Conservation (phyloP, 768 basidiomycete genomes). For the Mycena galopus region DNA sequence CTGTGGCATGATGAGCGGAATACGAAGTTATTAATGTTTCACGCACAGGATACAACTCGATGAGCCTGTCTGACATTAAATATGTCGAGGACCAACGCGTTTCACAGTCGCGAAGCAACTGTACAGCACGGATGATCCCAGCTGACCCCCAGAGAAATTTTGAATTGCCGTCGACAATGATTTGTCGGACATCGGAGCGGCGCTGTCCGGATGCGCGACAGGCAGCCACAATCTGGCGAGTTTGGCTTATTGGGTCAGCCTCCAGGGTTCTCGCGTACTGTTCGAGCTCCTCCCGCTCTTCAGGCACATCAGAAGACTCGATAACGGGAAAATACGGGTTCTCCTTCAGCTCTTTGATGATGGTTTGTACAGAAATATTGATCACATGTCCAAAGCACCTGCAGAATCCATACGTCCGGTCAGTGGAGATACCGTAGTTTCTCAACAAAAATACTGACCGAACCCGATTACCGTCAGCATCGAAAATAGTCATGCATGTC, state of each 20-base stretch:
- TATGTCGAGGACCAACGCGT: conserved; percentile 52
- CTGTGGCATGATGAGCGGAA: conserved; percentile 33
- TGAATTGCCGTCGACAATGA: conserved; percentile 44
- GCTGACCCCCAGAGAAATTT: conserved; percentile 26
- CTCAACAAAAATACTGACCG: conserved; percentile 11
- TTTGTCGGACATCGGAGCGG: conserved; percentile 40
- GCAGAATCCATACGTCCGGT: too few relatives aligned
- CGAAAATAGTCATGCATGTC: conserved; percentile 25
- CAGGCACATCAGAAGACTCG: conserved; percentile 4
- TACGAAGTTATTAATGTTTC: not conserved
- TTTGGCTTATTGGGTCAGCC: conserved; percentile 41
- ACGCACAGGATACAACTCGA: conserved; percentile 46
- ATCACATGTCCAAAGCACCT: conserved; percentile 48
- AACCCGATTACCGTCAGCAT: conserved; percentile 39
- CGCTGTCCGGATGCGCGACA: conserved; percentile 49
- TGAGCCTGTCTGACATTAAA: conserved; percentile 50
- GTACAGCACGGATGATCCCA: conserved; percentile 34
- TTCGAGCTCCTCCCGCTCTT: not conserved
- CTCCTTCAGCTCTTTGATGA: conserved; percentile 32
- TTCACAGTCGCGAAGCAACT: conserved; percentile 49
- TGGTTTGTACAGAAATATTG: conserved; percentile 42
- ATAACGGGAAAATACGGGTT: conserved; percentile 24
- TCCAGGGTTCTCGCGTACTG: conserved; percentile 40
- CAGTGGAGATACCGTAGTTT: not conserved
- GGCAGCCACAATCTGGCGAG: conserved; percentile 44